Conservation (phyloP, 1,284 basidiomycete genomes). For the Entoloma clypeatum region DNA sequence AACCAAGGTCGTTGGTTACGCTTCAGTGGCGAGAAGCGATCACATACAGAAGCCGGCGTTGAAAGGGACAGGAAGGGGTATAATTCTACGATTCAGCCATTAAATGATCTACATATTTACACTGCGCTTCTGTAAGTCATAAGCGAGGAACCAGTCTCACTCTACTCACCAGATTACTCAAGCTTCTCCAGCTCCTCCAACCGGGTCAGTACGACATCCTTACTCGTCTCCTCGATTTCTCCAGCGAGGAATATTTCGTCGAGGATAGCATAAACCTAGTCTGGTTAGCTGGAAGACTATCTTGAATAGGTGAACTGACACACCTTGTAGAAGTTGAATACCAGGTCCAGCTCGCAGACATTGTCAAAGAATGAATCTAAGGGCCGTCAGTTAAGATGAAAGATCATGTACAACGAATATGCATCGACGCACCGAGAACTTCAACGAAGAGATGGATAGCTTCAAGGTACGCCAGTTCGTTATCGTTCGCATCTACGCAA, state of each 20-base stretch:
- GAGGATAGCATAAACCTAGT: conserved; percentile 57
- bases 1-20: too few species aligned
- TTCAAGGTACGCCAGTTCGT: conserved; percentile 95
- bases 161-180: conserved; percentile 44
- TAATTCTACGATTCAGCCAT: too few species aligned
- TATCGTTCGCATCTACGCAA: conserved; percentile 97
- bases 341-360: conserved; percentile 94
- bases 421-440: conserved; percentile 73
- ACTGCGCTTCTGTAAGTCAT: neutral
- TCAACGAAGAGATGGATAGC: conserved; percentile 99
- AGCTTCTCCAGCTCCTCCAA: conserved; percentile 90
- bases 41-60: too few species aligned
- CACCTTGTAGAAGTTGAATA: conserved; percentile 98
- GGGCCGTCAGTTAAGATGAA: conserved; percentile 2
- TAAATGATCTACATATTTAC: too few species aligned
- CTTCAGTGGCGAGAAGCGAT: too few species aligned
- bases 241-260: conserved; percentile 99
- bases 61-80: too few species aligned
- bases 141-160: neutral
- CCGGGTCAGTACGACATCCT: conserved; percentile 88
- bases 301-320: conserved; percentile 26
- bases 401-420: conserved; percentile 5
- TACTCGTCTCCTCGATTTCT: conserved; percentile 97
- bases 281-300: conserved; percentile 1
- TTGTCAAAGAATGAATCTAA: conserved; percentile 98